Conservation (phyloP, 1,139 yeast genomes). For the Scheffersomyces cryptocercus region DNA sequence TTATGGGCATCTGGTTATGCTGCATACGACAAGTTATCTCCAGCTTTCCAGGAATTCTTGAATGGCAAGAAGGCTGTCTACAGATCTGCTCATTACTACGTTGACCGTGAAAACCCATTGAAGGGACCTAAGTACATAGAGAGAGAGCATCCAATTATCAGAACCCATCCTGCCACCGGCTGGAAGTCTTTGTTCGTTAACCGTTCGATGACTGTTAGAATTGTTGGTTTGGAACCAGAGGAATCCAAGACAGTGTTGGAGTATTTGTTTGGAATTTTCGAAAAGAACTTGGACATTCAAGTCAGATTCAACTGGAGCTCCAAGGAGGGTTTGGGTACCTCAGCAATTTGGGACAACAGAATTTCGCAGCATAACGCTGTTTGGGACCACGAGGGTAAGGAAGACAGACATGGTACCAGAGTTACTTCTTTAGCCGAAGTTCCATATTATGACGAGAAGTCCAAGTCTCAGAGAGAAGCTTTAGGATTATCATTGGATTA, state of each 20-base stretch:
- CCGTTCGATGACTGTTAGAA: conserved; percentile 41
- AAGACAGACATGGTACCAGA: conserved; percentile 56
- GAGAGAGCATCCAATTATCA: conserved; percentile 47
- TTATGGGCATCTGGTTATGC: conserved; percentile 52
- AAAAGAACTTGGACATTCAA: conserved; percentile 46
- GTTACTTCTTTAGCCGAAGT: conserved; percentile 57
- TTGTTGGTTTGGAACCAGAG: conserved; percentile 45
- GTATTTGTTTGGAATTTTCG: conserved; percentile 40
- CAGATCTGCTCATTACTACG: conserved; percentile 43
- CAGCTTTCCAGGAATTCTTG: conserved; percentile 46
- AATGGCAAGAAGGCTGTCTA: conserved; percentile 52
- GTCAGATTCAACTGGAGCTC: conserved; percentile 56
- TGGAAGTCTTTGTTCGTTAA: conserved; percentile 52
- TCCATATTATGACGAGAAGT: conserved; percentile 50
- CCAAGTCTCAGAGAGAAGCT: conserved; percentile 55
- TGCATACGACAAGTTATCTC: conserved; percentile 52
- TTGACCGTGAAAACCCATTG: conserved; percentile 44
- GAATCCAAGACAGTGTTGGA: conserved; percentile 40
- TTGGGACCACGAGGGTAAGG: conserved; percentile 34
- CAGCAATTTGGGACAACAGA: conserved; percentile 61
- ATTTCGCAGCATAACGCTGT: conserved; percentile 50
- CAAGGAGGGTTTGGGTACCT: conserved; percentile 47
- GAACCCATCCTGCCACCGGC: conserved; percentile 58
- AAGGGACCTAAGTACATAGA: conserved; percentile 42
- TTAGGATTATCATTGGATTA: conserved; percentile 34